Base-by-base conservation (phyloP, 108 stramenopile genomes). In the Cyclotella cryptica region DNA sequence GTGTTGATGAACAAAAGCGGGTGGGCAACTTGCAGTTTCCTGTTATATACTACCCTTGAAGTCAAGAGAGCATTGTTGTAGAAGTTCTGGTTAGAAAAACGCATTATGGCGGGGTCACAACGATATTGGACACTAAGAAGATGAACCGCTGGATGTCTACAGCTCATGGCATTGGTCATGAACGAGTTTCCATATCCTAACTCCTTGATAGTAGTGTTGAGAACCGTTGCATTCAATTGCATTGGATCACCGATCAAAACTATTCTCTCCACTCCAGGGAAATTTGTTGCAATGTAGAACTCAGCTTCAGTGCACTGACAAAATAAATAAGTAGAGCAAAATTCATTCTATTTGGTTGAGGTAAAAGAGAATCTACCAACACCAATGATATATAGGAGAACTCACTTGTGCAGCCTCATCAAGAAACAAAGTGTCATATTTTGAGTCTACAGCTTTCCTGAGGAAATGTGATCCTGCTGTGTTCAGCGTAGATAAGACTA, bases 221-320 rank as follows among this genome's bases (percentile, higher is more conserved):
- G 58, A 59, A 59, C 58, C 27, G 58, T 59, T 26, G 58, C 58
- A 29, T 59, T 59, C 9, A 59, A 18, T 18, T 59, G 69, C 17
- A 6, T 52, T 17, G 69, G 69, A 39, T 71, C 69, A 10, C 69
- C 69, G 12, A 71, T 59, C 22, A 71, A 21, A 21, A 71, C 58
- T 15, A 71, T 71, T 57, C 69, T 43, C 42, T 47, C 35, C 7
- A 71, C 27, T n/a, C 69, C 69, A 39, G 69, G 69, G 19, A 71
- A 71, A 26, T 43, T 71, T 71, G 69, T 57, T 15, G 69, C 69
- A 29, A 71, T 71, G 53, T 71, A 71, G 19, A 71, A 71, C 53
- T 71, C 69, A 44, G 46, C 65, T 26, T 66, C 65, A n/a, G 65
- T 44, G 58, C 58, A 59, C 58, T 59, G 11, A n/a, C n/a, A n/a